These are phyloP conservation scores for Gynochthodes officinalis DNA, from an alignment of 257 asterid species.

Conservation along the genomic window DNA sequence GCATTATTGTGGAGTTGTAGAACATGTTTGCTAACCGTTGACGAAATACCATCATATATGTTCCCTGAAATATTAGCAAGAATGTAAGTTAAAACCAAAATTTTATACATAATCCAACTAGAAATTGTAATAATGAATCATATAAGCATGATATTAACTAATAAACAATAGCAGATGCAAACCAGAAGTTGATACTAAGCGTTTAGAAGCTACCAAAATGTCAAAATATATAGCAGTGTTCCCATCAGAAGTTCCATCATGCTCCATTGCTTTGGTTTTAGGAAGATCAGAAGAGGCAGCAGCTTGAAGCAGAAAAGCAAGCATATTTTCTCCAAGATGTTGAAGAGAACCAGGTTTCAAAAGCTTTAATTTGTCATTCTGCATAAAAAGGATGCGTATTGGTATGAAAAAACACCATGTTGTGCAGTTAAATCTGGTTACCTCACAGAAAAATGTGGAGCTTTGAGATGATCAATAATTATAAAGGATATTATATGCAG, in stretches of 20 bases:
- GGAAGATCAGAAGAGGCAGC: conserved; percentile 79
- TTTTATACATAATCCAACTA: not conserved
- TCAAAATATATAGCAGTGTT: conserved; percentile 83
- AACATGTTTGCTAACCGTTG: conserved; percentile 73
- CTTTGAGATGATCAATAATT: not conserved
- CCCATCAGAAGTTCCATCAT: conserved; percentile 36
- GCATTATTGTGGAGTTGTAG: conserved; percentile 77
- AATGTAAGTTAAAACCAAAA: conserved; percentile 11
- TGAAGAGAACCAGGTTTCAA: conserved; percentile 95
- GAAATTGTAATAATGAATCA: not conserved
- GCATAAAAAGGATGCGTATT: conserved; percentile 25
- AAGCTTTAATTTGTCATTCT: conserved; percentile 85
- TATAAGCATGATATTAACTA: not conserved
- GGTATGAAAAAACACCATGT: not conserved
- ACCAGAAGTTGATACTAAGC: not conserved
- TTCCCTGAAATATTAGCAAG: conserved; percentile 56
- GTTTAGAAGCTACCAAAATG: conserved; percentile 55
- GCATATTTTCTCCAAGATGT: conserved; percentile 99
- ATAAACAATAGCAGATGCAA: conserved; percentile 11
- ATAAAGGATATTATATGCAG: not conserved
- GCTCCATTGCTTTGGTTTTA: conserved; percentile 34
- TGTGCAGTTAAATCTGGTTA: not conserved
- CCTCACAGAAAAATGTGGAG: not conserved
- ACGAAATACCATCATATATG: conserved; percentile 69
- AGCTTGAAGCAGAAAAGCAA: conserved; percentile 78